Conservation (phyloP, 1,284 basidiomycete genomes). For the Irpex sp. region DNA sequence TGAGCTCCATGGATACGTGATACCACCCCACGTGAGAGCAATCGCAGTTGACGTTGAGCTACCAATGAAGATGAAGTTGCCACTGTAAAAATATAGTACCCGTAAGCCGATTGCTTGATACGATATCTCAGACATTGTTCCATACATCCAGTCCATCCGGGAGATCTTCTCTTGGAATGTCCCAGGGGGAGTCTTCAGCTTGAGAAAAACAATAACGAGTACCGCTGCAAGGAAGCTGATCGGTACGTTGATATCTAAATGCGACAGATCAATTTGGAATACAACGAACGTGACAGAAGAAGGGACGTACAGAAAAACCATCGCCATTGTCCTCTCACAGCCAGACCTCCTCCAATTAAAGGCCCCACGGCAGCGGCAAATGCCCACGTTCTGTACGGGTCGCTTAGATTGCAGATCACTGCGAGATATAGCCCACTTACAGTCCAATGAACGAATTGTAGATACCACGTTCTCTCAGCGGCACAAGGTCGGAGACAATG, state of each 20-base stretch:
- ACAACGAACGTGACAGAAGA: neutral
- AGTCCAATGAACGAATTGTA: constrained; percentile 30
- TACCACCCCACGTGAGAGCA: too few relatives aligned
- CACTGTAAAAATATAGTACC: too few relatives aligned
- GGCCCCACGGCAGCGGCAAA: constrained; percentile 17
- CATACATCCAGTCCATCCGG: constrained; percentile 5
- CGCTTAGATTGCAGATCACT: too few relatives aligned
- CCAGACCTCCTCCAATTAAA: too few relatives aligned
- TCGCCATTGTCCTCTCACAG: too few relatives aligned
- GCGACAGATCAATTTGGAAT: neutral
- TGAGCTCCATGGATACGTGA: too few relatives aligned
- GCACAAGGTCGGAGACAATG: constrained; percentile 42
- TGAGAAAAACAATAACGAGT: constrained; percentile 22
- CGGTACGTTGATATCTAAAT: constrained; percentile 40
- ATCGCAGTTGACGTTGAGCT: too few relatives aligned
- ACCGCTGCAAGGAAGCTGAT: constrained; percentile 27
- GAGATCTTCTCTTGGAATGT: too few relatives aligned
- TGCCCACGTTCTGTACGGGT: neutral
- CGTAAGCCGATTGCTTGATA: neutral
- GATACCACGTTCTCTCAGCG: constrained; percentile 35
- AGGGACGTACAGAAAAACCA: too few relatives aligned
- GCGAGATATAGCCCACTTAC: constrained; percentile 11
- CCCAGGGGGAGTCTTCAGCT: too few relatives aligned
- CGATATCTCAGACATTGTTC: neutral
- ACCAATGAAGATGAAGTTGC: too few relatives aligned